Conservation (phyloP, 305 asterid genomes). For the Withania somnifera region DNA sequence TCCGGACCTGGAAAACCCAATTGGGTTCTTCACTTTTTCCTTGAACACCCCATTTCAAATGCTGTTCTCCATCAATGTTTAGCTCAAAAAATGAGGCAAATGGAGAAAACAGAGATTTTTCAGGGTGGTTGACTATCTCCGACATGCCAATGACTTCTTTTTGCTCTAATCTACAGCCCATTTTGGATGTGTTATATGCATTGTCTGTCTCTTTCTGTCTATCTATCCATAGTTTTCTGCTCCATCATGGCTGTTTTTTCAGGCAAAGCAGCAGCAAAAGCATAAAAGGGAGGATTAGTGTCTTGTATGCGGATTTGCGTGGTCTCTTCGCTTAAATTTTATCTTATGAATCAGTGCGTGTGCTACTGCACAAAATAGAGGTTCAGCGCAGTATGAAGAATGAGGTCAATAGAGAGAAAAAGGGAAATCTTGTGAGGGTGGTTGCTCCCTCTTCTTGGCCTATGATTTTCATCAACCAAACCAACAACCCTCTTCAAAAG, state of each 20-base stretch:
- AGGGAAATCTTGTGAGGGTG: not conserved
- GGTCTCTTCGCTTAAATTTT: too few species aligned
- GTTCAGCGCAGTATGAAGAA: not conserved
- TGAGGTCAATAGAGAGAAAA: not conserved
- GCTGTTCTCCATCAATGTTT: not conserved
- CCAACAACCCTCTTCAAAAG: not conserved
- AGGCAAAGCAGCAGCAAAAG: not conserved
- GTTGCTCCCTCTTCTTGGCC: slow-evolving; percentile 7
- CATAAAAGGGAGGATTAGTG: not conserved
- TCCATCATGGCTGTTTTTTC: not conserved
- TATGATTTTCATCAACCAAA: not conserved
- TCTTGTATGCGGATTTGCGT: too few species aligned
- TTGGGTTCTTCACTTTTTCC: not conserved
- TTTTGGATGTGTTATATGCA: too few species aligned
- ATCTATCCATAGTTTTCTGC: not conserved
- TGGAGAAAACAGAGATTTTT: not conserved
- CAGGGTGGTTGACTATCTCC: not conserved
- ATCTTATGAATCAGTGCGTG: too few species aligned
- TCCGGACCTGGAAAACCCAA: too few species aligned
- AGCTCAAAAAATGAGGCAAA: not conserved
- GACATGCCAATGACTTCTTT: not conserved
- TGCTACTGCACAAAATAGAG: not conserved
- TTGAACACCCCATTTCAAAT: not conserved
- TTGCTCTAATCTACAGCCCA: not conserved
- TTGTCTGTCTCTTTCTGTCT: not conserved